Evolutionary conservation across 805 yeast species (phyloP).

Genomic region (Ogataea naganishii): DNA sequence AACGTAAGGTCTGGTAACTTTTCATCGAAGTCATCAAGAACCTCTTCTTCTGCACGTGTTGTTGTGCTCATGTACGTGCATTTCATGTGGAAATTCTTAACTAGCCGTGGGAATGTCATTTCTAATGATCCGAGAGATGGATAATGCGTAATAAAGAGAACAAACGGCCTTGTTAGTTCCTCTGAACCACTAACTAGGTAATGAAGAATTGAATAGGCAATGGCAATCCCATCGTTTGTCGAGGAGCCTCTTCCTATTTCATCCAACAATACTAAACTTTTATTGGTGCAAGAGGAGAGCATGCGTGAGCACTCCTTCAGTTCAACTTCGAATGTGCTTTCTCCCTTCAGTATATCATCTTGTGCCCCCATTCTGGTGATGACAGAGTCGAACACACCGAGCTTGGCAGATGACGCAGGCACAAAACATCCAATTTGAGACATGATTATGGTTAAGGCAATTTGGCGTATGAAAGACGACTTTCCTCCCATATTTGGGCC

Average conservation of each 20-base stretch:
- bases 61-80: slow-evolving; percentile 30
- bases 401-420: slow-evolving; percentile 51
- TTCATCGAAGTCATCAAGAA: slow-evolving; percentile 15
- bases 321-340: slow-evolving; percentile 80
- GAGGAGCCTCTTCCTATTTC: slow-evolving; percentile 71
- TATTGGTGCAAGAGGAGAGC: slow-evolving; percentile 36
- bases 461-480: slow-evolving; percentile 65
- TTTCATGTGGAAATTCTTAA: slow-evolving; percentile 67
- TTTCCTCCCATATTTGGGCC: slow-evolving; percentile 92
- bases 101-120: slow-evolving; percentile 25
- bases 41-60: slow-evolving; percentile 6
- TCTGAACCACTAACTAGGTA: slow-evolving; percentile 38
- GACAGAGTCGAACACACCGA: slow-evolving; percentile 56
- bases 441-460: slow-evolving; percentile 63
- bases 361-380: slow-evolving; percentile 69
- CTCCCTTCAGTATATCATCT: slow-evolving; percentile 66
- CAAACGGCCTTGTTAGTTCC: slow-evolving; percentile 35
- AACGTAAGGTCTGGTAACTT: slow-evolving; percentile 34
- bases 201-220: slow-evolving; percentile 65
- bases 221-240: slow-evolving; percentile 71
- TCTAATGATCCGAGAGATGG: slow-evolving; percentile 54
- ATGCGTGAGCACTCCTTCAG: slow-evolving; percentile 58
- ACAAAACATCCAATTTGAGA: slow-evolving; percentile 72
- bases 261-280: slow-evolving; percentile 58
- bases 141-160: slow-evolving; percentile 80